Percentiles rank a stretch among this genome's conserved stretches.
Evolutionary conservation across 768 basidiomycete species (phyloP).

Genomic region (Rhodosporidiobolus odoratus): DNA sequence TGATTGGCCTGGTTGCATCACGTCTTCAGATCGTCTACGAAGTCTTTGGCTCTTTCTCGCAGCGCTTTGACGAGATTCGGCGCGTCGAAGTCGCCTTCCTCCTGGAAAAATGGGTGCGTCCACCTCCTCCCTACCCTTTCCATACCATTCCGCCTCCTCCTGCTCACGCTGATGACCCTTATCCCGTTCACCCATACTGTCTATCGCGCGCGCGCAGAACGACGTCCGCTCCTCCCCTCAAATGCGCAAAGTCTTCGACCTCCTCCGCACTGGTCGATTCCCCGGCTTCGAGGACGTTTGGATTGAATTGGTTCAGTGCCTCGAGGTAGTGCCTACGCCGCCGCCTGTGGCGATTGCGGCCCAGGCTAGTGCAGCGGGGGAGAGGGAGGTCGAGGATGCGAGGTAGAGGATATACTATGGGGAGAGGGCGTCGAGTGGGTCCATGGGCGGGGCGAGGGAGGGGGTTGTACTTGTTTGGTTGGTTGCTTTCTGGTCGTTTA

Average conservation of each 20-base stretch:
- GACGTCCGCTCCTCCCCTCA: slow-evolving; percentile 37
- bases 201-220: slow-evolving; percentile 41
- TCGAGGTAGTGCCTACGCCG: slow-evolving; percentile 24
- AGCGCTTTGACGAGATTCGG: slow-evolving; percentile 48
- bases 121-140: not conserved
- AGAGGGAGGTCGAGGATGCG: not conserved
- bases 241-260: slow-evolving; percentile 29
- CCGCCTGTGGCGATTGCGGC: not conserved
- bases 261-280: slow-evolving; percentile 33
- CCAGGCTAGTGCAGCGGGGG: not conserved
- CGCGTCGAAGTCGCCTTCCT: slow-evolving; percentile 44
- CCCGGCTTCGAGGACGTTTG: slow-evolving; percentile 48
- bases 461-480: too few relatives aligned
- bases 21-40: slow-evolving; percentile 47
- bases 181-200: slow-evolving; percentile 30
- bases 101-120: slow-evolving; percentile 36
- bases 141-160: not conserved
- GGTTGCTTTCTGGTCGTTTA: too few relatives aligned
- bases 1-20: too few relatives aligned
- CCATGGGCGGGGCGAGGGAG: too few relatives aligned
- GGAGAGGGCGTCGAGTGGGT: too few relatives aligned
- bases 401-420: too few relatives aligned
- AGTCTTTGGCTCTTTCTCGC: slow-evolving; percentile 48
- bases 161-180: not conserved
- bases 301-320: slow-evolving; percentile 39